Evolutionary conservation across 1,284 basidiomycete genomes (phyloP).

Genomic region (Puccinia polysora): DNA sequence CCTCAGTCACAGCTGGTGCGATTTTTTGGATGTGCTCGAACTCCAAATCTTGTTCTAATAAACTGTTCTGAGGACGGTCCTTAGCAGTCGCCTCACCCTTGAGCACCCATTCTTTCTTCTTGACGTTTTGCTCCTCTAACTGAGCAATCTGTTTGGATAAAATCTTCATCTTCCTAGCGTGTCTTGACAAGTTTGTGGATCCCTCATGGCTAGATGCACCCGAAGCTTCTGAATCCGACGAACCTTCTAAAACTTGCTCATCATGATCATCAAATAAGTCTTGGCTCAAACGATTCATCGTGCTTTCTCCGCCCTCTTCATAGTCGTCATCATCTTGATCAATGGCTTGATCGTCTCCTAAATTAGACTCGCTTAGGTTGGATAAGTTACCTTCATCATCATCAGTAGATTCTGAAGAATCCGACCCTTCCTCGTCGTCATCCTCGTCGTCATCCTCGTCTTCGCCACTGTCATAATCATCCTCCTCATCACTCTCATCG

Average conservation of each 20-base stretch:
- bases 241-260: conserved; percentile 53
- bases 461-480: conserved; percentile 55
- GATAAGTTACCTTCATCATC: conserved; percentile 36
- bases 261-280: conserved; percentile 58
- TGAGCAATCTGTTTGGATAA: conserved; percentile 58
- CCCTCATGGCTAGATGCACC: conserved; percentile 43
- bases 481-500: conserved; percentile 21
- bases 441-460: conserved; percentile 55
- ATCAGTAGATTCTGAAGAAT: conserved; percentile 45
- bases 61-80: conserved; percentile 79
- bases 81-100: conserved; percentile 82
- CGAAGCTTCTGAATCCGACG: conserved; percentile 47
- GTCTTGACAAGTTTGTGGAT: conserved; percentile 55
- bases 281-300: conserved; percentile 57
- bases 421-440: conserved; percentile 46
- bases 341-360: neutral
- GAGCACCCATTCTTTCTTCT: conserved; percentile 77
- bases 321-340: conserved; percentile 37
- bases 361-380: neutral
- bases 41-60: conserved; percentile 89
- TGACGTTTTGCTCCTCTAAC: conserved; percentile 59
- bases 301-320: conserved; percentile 48
- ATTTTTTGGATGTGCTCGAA: conserved; percentile 83
- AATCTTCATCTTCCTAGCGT: conserved; percentile 57
- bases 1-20: conserved; percentile 84